These are phyloP conservation scores for Syzygium aqueum DNA, from an alignment of 345 rosid genomes.

Conservation along the genomic window DNA sequence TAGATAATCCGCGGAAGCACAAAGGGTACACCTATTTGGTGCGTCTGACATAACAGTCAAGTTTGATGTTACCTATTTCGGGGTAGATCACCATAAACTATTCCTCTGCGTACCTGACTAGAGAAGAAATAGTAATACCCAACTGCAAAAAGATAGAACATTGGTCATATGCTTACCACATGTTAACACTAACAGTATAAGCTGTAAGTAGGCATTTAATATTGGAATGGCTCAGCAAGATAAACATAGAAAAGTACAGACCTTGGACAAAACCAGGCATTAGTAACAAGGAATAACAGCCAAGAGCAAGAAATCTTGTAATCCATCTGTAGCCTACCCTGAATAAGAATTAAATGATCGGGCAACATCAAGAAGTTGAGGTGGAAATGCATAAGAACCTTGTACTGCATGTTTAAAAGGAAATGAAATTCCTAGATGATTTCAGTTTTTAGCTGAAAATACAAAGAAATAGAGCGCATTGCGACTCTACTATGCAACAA, in stretches of 20 bases:
- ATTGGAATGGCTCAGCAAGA: background rate
- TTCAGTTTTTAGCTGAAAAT: background rate
- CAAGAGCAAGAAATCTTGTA: slow-evolving; percentile 82
- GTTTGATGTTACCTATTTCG: slow-evolving; percentile 63
- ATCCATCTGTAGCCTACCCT: slow-evolving; percentile 99
- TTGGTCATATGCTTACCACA: slow-evolving; percentile 6
- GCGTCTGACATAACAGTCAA: background rate
- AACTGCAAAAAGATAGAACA: slow-evolving; percentile 48
- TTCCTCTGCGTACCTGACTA: slow-evolving; percentile 57
- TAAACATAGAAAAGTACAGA: slow-evolving; percentile 4
- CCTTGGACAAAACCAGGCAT: slow-evolving; percentile 98
- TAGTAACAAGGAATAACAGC: slow-evolving; percentile 69
- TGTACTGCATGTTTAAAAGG: background rate
- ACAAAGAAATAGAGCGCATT: background rate
- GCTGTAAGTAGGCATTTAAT: background rate
- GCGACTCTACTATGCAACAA: background rate
- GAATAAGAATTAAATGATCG: slow-evolving; percentile 41
- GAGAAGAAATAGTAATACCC: slow-evolving; percentile 91
- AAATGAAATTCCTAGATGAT: background rate
- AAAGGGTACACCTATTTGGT: background rate
- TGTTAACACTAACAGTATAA: background rate
- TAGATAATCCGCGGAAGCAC: background rate
- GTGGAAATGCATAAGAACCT: background rate
- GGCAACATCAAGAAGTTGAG: slow-evolving; percentile 9
- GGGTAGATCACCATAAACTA: slow-evolving; percentile 87